These are phyloP conservation scores for Pinus taeda DNA, from an alignment of 75 land plant species.

Conservation along the genomic window DNA sequence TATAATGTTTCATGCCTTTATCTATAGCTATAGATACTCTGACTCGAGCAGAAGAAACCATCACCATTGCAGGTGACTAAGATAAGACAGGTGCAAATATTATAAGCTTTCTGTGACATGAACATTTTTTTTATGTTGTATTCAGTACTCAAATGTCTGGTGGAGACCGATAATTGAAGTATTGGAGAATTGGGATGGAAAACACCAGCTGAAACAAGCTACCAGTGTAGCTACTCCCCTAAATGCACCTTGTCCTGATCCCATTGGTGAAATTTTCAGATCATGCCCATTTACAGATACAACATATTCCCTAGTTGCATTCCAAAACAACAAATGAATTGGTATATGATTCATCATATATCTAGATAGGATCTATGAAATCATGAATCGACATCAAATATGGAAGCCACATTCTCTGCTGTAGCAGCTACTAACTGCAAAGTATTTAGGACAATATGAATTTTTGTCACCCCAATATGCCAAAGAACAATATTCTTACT, in stretches of 20 bases:
- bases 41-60: slow-evolving; percentile 92
- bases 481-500: not conserved
- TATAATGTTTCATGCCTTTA: slow-evolving; percentile 77
- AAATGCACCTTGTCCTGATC: slow-evolving; percentile 15
- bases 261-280: slow-evolving; percentile 23
- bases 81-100: slow-evolving; percentile 78
- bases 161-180: slow-evolving; percentile 43
- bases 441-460: too few species aligned
- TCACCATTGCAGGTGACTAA: slow-evolving; percentile 59
- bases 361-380: too few species aligned
- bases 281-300: too few species aligned
- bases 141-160: slow-evolving; percentile 74
- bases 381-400: too few species aligned
- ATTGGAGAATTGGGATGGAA: slow-evolving; percentile 46
- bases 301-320: too few species aligned
- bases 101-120: slow-evolving; percentile 65
- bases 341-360: too few species aligned
- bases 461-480: too few species aligned
- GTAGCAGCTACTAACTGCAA: too few species aligned
- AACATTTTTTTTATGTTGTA: slow-evolving; percentile 59
- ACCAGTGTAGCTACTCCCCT: slow-evolving; percentile 47
- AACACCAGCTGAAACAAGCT: slow-evolving; percentile 46
- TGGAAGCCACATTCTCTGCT: too few species aligned
- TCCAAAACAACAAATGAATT: too few species aligned
- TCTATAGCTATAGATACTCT: slow-evolving; percentile 45